phyloP scores from a whole-genome alignment of 139 green algal species.

The Closterium sp. region DNA sequence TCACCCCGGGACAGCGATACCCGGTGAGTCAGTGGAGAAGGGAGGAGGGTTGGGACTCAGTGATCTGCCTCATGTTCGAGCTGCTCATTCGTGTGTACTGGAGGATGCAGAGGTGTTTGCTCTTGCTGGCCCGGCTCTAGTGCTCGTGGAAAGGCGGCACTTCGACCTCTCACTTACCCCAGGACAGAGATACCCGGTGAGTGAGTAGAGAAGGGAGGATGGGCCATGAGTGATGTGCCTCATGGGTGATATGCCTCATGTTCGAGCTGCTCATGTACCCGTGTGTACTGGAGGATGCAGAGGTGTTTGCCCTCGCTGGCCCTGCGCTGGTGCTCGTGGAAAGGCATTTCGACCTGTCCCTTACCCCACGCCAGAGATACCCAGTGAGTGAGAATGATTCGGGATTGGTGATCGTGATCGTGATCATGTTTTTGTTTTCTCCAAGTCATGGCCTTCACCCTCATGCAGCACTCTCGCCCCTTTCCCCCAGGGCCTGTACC shows the following conservation, averaged over 20 bases:
- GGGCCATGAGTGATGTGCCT: too few relatives aligned
- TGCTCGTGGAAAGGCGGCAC: not conserved
- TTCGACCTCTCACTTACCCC: constrained; percentile 2
- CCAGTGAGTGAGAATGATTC: constrained; percentile 10
- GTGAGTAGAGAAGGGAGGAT: too few relatives aligned
- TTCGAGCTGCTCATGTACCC: constrained; percentile 36
- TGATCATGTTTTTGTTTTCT: too few relatives aligned
- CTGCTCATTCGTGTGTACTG: constrained; percentile 22
- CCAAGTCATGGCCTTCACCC: too few relatives aligned
- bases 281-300: constrained; percentile 4
- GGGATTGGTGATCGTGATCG: too few relatives aligned
- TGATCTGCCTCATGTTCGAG: constrained; percentile 29
- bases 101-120: constrained; percentile 21
- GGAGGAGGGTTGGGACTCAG: too few relatives aligned
- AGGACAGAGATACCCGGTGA: constrained; percentile 27
- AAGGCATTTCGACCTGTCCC: not conserved
- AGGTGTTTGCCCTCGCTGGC: constrained; percentile 1
- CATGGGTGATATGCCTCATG: constrained; percentile 20
- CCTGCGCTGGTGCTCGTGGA: not conserved
- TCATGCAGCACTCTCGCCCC: too few relatives aligned
- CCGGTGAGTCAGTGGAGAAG: constrained; percentile 6
- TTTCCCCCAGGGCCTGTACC: too few relatives aligned
- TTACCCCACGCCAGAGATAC: constrained; percentile 9
- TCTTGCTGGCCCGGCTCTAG: not conserved
- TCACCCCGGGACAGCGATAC: constrained; percentile 17